Conservation (phyloP, 768 basidiomycete species). For the Boletus edulis region DNA sequence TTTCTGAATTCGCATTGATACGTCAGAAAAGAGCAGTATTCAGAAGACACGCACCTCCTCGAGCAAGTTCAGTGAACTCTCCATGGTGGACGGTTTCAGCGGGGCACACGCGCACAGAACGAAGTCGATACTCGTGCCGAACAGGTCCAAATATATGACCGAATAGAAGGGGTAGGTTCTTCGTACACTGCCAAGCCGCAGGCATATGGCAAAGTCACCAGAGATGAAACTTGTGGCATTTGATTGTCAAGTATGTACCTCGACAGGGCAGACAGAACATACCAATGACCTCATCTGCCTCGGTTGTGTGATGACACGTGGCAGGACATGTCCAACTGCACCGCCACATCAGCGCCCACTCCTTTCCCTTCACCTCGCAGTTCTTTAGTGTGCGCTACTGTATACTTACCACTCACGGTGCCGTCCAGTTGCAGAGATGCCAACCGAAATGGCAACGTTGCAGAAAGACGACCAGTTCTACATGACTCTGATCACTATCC, state of each 20-base stretch:
- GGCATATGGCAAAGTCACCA: background rate
- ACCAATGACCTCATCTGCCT: background rate
- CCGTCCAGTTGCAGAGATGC: background rate
- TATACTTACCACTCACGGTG: no score
- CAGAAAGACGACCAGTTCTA: conserved; percentile 14
- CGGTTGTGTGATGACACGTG: conserved; percentile 15
- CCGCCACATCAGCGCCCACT: conserved; percentile 9
- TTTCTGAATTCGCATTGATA: conserved; percentile 36
- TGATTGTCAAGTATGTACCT: conserved; percentile 5
- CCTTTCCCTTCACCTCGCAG: no score
- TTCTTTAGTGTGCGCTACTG: no score
- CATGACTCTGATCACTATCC: conserved; percentile 18
- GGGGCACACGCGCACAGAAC: background rate
- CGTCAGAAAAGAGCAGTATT: background rate
- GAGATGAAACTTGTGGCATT: conserved; percentile 10
- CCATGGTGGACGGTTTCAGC: conserved; percentile 13
- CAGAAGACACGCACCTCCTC: conserved; percentile 25
- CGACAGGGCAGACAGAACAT: background rate
- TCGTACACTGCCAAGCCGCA: background rate
- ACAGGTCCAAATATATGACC: conserved; percentile 1
- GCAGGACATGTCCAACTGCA: conserved; percentile 7
- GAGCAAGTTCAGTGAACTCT: conserved; percentile 23
- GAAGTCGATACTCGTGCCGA: background rate
- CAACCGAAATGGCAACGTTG: background rate
- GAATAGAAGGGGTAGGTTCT: background rate